Evolutionary conservation across 495 filamentous ascomycete species (phyloP).

Genomic region (Pseudoneurospora amorphoporcata): DNA sequence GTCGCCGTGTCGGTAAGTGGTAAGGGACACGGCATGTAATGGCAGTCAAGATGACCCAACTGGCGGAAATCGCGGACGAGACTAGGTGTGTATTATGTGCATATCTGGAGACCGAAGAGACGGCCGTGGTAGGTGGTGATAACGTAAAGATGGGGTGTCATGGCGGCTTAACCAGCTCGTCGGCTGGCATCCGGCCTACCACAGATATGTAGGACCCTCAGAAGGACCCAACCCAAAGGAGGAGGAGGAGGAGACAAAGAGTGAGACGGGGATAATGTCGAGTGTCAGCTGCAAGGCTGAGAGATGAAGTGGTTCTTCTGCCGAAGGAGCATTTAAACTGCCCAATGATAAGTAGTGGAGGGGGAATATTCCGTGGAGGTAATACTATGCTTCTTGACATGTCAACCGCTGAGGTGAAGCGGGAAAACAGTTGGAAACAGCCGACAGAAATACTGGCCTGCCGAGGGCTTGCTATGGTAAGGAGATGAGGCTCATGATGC

Average conservation of each 20-base stretch:
- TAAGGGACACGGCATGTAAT: neutral
- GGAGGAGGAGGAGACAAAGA: neutral
- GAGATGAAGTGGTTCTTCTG: neutral
- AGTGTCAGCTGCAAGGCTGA: neutral
- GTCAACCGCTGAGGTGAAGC: neutral
- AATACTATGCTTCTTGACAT: neutral
- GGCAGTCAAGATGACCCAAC: neutral
- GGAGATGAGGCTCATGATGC: neutral
- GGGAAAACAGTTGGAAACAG: neutral
- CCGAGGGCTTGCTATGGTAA: neutral
- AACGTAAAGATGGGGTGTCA: neutral
- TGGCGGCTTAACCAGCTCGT: neutral
- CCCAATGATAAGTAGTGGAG: neutral
- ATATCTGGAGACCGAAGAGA: neutral
- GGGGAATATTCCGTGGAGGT: neutral
- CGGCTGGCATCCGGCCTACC: neutral
- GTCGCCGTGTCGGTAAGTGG: neutral
- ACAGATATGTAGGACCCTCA: neutral
- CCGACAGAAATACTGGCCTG: neutral
- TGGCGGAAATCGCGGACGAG: neutral
- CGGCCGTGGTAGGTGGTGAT: neutral
- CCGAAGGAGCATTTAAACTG: neutral
- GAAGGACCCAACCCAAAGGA: neutral
- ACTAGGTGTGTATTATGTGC: neutral
- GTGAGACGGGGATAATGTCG: neutral